Evolutionary conservation across 1,139 yeast species (phyloP).

Genomic region (Ogataea hybrid): DNA sequence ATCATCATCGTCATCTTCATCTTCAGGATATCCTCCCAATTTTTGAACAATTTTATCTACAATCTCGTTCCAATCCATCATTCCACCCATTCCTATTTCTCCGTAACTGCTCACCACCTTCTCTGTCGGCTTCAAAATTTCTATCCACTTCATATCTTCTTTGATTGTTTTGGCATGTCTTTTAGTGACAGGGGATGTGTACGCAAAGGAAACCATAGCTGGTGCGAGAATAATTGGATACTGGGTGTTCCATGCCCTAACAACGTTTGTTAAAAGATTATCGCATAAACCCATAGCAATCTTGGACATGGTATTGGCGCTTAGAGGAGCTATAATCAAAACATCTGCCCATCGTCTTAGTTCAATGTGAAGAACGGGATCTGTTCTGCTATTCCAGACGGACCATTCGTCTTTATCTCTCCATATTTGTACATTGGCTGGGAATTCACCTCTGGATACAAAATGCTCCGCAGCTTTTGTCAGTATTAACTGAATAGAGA

Average conservation of each 20-base stretch:
- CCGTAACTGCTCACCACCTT: conserved; percentile 92
- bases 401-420: conserved; percentile 90
- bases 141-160: conserved; percentile 92
- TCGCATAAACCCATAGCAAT: conserved; percentile 88
- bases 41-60: conserved; percentile 81
- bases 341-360: conserved; percentile 95
- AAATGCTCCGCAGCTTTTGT: conserved; percentile 85
- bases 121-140: conserved; percentile 84
- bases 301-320: conserved; percentile 90
- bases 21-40: conserved; percentile 90
- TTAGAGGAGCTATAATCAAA: conserved; percentile 80
- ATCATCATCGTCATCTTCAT: conserved; percentile 73
- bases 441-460: conserved; percentile 56
- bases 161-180: conserved; percentile 71
- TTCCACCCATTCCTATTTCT: conserved; percentile 93
- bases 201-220: conserved; percentile 90
- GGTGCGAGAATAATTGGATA: conserved; percentile 90
- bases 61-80: conserved; percentile 89
- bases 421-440: conserved; percentile 74
- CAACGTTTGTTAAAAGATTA: conserved; percentile 79
- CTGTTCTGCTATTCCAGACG: conserved; percentile 80
- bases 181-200: conserved; percentile 83
- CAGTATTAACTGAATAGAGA: conserved; percentile 75
- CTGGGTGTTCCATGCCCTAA: conserved; percentile 90
- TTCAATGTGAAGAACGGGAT: conserved; percentile 92